Conservation (phyloP, 305 asterid species). For the Striga hermonthica region DNA sequence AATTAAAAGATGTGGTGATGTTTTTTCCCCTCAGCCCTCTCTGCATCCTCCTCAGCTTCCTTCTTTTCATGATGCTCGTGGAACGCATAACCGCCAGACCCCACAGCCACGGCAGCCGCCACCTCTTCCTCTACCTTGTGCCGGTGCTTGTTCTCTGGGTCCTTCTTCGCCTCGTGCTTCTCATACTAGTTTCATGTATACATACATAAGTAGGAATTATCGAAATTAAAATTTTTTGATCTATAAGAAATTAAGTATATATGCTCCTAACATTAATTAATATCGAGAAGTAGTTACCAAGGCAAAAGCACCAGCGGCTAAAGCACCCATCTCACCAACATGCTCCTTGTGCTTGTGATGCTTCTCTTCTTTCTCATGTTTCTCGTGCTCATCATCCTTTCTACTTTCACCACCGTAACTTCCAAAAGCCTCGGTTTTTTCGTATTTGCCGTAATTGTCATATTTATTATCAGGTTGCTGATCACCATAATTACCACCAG, state of each 20-base stretch:
- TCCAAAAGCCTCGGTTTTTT: no score
- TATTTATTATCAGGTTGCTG: no score
- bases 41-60: constrained; percentile 46
- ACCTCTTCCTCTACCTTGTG: no score
- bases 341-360: no score
- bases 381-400: no score
- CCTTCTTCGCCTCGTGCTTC: constrained; percentile 48
- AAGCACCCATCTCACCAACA: no score
- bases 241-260: no score
- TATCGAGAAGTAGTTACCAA: constrained; percentile 33
- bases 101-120: constrained; percentile 37
- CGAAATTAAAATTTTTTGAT: no score
- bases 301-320: constrained; percentile 44
- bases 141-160: constrained; percentile 42
- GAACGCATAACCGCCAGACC: constrained; percentile 53
- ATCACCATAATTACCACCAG: no score
- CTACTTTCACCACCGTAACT: no score
- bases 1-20: constrained; percentile 49
- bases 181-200: no score
- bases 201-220: no score
- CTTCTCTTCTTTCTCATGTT: constrained; percentile 44
- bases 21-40: constrained; percentile 51
- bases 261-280: not conserved
- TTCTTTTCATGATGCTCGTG: constrained; percentile 68
- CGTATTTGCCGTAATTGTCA: constrained; percentile 28